Percentiles rank a stretch among this genome's conserved stretches.
phyloP scores from a whole-genome alignment of 129 eudicot species.

The Tagetes erecta region DNA sequence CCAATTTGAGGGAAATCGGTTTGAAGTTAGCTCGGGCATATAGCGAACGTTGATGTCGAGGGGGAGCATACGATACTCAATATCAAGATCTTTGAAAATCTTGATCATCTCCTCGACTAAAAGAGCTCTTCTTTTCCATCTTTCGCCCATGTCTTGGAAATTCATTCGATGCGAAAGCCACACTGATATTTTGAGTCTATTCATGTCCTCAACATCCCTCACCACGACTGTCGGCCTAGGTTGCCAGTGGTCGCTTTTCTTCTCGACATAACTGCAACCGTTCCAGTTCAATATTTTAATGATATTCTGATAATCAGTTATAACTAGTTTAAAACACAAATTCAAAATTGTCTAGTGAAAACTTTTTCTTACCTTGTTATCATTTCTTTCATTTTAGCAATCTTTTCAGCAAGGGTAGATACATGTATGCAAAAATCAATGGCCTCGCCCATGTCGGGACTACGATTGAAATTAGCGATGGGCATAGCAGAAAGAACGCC shows the following conservation, averaged over 20 bases:
- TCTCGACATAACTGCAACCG: constrained; percentile 48
- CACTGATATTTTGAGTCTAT: constrained; percentile 46
- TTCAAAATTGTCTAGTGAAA: too few species aligned
- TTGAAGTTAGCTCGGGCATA: constrained; percentile 28
- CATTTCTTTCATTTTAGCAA: constrained; percentile 44
- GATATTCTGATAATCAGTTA: too few species aligned
- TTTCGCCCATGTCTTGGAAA: constrained; percentile 57
- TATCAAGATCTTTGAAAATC: constrained; percentile 50
- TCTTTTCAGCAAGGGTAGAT: constrained; percentile 47
- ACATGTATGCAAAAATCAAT: constrained; percentile 49
- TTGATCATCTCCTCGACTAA: constrained; percentile 51
- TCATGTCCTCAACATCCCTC: constrained; percentile 46
- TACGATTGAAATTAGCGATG: constrained; percentile 49
- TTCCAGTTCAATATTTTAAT: neutral
- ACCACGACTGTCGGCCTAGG: constrained; percentile 45
- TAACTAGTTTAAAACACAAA: too few species aligned
- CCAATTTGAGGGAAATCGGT: constrained; percentile 48
- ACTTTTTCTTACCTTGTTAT: constrained; percentile 31
- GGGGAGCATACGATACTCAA: constrained; percentile 56
- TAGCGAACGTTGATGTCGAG: constrained; percentile 45
- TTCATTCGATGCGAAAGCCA: constrained; percentile 59
- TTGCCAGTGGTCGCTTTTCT: constrained; percentile 58
- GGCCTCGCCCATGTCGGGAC: constrained; percentile 62
- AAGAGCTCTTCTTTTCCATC: constrained; percentile 51
- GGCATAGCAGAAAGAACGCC: constrained; percentile 44